These are phyloP conservation scores for Daedalea quercina DNA, from an alignment of 768 basidiomycete species.

Conservation along the genomic window DNA sequence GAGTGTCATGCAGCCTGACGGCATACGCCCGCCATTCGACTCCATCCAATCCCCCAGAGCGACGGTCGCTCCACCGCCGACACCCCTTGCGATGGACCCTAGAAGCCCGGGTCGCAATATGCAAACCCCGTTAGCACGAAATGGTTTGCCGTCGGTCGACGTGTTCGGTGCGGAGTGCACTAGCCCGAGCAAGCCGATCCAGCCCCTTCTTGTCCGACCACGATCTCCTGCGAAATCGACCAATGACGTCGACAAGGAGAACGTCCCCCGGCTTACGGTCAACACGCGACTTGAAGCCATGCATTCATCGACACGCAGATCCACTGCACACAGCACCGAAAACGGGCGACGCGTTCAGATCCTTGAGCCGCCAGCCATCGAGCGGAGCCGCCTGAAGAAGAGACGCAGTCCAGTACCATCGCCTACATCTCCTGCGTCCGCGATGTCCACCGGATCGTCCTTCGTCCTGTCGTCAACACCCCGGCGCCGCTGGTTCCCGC, in stretches of 20 bases:
- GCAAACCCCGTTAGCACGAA: neutral
- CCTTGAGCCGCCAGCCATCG: slow-evolving; percentile 35
- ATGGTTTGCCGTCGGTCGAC: neutral
- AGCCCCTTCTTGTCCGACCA: slow-evolving; percentile 37
- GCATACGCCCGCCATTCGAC: slow-evolving; percentile 1
- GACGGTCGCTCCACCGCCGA: slow-evolving; percentile 1
- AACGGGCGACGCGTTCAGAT: slow-evolving; percentile 39
- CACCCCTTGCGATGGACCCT: neutral
- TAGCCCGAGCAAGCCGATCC: slow-evolving; percentile 20
- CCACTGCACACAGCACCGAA: slow-evolving; percentile 36
- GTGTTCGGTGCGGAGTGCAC: neutral
- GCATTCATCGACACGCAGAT: slow-evolving; percentile 22
- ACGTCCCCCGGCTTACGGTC: slow-evolving; percentile 23
- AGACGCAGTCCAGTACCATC: slow-evolving; percentile 20
- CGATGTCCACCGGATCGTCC: slow-evolving; percentile 26
- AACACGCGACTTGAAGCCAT: slow-evolving; percentile 5
- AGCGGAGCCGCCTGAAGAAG: slow-evolving; percentile 15
- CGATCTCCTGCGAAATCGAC: slow-evolving; percentile 9
- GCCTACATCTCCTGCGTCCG: slow-evolving; percentile 39
- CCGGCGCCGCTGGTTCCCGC: slow-evolving; percentile 64
- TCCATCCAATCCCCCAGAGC: slow-evolving; percentile 11
- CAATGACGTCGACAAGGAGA: slow-evolving; percentile 53
- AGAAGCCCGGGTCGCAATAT: slow-evolving; percentile 7
- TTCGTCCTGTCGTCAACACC: slow-evolving; percentile 47
- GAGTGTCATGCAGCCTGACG: slow-evolving; percentile 53